phyloP scores from a whole-genome alignment of 2,329 filamentous ascomycete genomes.

The Hypoxylon sp. region DNA sequence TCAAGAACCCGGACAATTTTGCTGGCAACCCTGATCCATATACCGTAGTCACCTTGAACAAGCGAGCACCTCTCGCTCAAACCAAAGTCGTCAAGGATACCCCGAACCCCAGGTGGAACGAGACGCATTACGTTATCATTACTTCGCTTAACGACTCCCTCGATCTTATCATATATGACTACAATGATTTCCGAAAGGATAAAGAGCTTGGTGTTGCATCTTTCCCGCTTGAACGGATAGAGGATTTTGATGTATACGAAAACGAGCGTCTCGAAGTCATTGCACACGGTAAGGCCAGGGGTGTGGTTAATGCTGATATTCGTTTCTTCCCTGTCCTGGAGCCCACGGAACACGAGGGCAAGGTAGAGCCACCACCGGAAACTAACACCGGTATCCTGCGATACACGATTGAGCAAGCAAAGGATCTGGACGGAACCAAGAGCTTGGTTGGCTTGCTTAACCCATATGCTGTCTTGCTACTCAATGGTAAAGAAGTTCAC shows the following conservation, averaged over 20 bases:
- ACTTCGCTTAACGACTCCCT: slow-evolving; percentile 91
- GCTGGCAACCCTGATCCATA: slow-evolving; percentile 94
- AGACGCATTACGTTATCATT: slow-evolving; percentile 95
- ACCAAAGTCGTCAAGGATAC: slow-evolving; percentile 92
- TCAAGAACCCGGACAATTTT: slow-evolving; percentile 97
- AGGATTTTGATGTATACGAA: slow-evolving; percentile 82
- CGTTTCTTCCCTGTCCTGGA: slow-evolving; percentile 96
- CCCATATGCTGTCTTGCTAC: slow-evolving; percentile 87
- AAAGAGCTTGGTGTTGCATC: slow-evolving; percentile 92
- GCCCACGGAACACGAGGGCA: slow-evolving; percentile 80
- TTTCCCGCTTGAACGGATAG: slow-evolving; percentile 86
- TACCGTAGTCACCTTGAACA: slow-evolving; percentile 85
- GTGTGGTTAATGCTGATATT: slow-evolving; percentile 84
- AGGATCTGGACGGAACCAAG: slow-evolving; percentile 93
- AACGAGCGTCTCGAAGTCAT: slow-evolving; percentile 89
- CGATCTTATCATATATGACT: slow-evolving; percentile 89
- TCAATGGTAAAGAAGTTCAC: slow-evolving; percentile 94
- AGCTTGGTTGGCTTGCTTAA: slow-evolving; percentile 92
- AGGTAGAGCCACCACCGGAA: slow-evolving; percentile 84
- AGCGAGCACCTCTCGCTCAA: slow-evolving; percentile 82
- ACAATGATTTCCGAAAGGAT: slow-evolving; percentile 96
- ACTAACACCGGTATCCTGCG: slow-evolving; percentile 94
- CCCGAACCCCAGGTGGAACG: slow-evolving; percentile 91
- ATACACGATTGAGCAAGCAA: slow-evolving; percentile 95
- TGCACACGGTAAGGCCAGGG: slow-evolving; percentile 86